Percentiles rank a stretch among this genome's conserved stretches.
Conservation (phyloP, 2,329 filamentous ascomycete species). For the Atkinsonella hypoxylon region DNA sequence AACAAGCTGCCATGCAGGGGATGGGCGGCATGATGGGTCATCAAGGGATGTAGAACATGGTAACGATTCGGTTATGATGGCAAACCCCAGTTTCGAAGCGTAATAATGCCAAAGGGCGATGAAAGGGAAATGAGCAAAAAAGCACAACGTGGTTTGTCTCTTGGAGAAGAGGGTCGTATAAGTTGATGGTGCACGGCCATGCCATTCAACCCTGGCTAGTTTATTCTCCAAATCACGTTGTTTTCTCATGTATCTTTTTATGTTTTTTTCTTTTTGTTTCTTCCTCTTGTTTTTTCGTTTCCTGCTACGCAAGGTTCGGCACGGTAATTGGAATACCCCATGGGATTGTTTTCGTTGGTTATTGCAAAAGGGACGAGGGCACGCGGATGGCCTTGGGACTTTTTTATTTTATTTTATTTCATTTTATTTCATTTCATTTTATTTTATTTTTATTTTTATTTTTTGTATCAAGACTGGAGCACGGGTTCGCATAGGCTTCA, state of each 20-base stretch:
- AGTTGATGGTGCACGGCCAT: conserved; percentile 2
- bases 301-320: conserved; percentile 9
- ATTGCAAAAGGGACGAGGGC: not conserved
- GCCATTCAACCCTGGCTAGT: not conserved
- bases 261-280: conserved; percentile 6
- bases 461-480: not conserved
- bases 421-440: too few species aligned
- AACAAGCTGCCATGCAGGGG: conserved; percentile 33
- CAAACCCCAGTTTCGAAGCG: not conserved
- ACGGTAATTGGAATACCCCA: conserved; percentile 19
- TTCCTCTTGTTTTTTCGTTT: not conserved
- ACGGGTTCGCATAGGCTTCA: conserved; percentile 10
- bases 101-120: not conserved
- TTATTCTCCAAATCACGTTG: not conserved
- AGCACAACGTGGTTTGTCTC: not conserved
- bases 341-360: conserved; percentile 14
- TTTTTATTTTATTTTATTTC: too few species aligned
- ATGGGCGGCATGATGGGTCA: conserved; percentile 44
- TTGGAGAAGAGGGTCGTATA: not conserved
- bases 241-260: conserved; percentile 4
- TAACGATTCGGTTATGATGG: not conserved
- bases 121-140: not conserved
- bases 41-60: conserved; percentile 30
- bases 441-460: too few species aligned
- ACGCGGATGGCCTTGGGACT: not conserved